Conservation (phyloP, 106 monocot genomes). For the Apostasia ramifera region DNA sequence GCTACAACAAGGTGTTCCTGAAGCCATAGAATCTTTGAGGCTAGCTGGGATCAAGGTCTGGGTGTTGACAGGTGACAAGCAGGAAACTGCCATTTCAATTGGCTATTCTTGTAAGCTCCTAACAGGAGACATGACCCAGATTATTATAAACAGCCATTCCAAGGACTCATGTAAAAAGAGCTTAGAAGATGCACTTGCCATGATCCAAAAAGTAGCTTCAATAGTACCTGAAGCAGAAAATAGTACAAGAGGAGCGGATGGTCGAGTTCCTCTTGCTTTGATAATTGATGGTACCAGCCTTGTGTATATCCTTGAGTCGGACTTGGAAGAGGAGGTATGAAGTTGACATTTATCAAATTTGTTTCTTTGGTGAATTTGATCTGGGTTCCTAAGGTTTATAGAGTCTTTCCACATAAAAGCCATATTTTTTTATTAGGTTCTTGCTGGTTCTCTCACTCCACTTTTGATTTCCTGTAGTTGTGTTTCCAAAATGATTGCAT, state of each 20-base stretch:
- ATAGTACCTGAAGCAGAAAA: constrained; percentile 14
- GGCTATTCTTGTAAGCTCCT: constrained; percentile 90
- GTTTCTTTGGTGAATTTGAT: not conserved
- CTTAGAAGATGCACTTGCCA: constrained; percentile 54
- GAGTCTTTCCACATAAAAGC: not conserved
- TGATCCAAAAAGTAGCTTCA: constrained; percentile 18
- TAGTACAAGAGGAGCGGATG: not conserved
- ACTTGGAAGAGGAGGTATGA: constrained; percentile 75
- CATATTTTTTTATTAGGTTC: not conserved
- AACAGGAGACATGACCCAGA: constrained; percentile 65
- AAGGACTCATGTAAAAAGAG: constrained; percentile 61
- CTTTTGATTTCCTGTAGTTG: no score
- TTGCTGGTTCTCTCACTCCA: no score
- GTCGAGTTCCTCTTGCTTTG: constrained; percentile 45
- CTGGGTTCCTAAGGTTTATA: not conserved
- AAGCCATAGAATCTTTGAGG: constrained; percentile 90
- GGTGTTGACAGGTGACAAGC: constrained; percentile 98
- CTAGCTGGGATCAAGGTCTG: constrained; percentile 93
- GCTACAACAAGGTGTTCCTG: constrained; percentile 87
- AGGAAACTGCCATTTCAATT: constrained; percentile 96
- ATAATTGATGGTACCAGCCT: constrained; percentile 92
- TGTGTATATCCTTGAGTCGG: constrained; percentile 76
- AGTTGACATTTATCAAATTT: not conserved
- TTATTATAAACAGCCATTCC: constrained; percentile 66
- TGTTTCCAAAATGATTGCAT: no score